Percentiles rank a stretch among this genome's conserved stretches.
phyloP scores from a whole-genome alignment of 176 grass and related monocot genomes.

The Dactylis glomerata region DNA sequence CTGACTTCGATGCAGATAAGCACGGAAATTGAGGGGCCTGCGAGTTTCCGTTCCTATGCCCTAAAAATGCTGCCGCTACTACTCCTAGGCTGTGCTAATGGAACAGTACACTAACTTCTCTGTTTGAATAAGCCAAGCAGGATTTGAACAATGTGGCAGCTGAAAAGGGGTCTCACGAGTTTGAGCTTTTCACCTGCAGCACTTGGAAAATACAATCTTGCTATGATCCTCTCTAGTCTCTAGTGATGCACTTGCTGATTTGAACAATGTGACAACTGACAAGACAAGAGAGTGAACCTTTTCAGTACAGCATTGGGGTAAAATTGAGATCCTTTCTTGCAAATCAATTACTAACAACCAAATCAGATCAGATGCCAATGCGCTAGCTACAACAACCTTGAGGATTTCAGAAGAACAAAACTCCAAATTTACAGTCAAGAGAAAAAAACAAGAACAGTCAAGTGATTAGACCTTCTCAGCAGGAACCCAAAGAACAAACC shows the following conservation, averaged over 20 bases:
- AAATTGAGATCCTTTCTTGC: constrained; percentile 17
- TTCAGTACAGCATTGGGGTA: neutral
- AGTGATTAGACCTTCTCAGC: constrained; percentile 42
- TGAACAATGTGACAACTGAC: neutral
- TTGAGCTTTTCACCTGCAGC: neutral
- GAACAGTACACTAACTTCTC: neutral
- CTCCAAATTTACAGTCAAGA: constrained; percentile 48
- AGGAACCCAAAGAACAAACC: constrained; percentile 45
- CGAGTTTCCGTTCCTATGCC: constrained; percentile 20
- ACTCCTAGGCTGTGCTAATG: neutral
- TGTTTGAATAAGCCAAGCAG: no score
- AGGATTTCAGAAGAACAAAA: constrained; percentile 31
- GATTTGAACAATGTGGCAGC: neutral
- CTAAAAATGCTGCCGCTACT: constrained; percentile 12
- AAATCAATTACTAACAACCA: neutral
- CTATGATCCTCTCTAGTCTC: neutral
- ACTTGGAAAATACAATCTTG: neutral
- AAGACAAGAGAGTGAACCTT: neutral
- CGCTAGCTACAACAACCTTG: neutral
- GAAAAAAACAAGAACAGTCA: constrained; percentile 27
- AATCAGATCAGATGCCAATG: neutral
- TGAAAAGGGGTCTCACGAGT: neutral
- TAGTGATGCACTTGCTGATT: neutral
- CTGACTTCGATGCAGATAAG: constrained; percentile 44
- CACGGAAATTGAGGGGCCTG: neutral